Evolutionary conservation across 805 yeast genomes (phyloP).

Genomic region (Yamadazyma akitaensis): DNA sequence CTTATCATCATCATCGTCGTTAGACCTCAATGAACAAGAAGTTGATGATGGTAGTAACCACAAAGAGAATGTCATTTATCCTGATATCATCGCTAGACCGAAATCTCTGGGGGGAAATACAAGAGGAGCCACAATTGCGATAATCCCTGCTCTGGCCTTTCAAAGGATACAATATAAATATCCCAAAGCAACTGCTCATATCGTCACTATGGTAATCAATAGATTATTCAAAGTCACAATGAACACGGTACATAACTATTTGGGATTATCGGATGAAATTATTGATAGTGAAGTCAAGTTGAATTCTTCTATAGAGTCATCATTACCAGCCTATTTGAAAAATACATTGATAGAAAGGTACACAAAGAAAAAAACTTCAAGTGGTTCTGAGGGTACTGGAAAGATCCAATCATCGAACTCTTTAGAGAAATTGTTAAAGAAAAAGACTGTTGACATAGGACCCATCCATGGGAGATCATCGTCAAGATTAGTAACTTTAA

Average conservation of each 20-base stretch:
- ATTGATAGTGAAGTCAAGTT: slow-evolving; percentile 69
- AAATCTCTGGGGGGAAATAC: slow-evolving; percentile 18
- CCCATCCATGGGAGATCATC: slow-evolving; percentile 15
- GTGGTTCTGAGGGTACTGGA: neutral
- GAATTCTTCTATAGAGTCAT: slow-evolving; percentile 38
- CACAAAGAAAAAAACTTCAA: neutral
- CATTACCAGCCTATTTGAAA: slow-evolving; percentile 61
- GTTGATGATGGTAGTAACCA: neutral
- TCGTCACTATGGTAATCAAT: slow-evolving; percentile 87
- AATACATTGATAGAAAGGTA: slow-evolving; percentile 52
- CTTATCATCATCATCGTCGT: slow-evolving; percentile 11
- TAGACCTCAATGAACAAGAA: slow-evolving; percentile 8
- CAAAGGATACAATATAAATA: slow-evolving; percentile 64
- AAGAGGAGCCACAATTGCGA: slow-evolving; percentile 74
- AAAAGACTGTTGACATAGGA: slow-evolving; percentile 5
- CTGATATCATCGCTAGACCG: slow-evolving; percentile 69
- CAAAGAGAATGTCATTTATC: slow-evolving; percentile 13
- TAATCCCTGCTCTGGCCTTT: slow-evolving; percentile 85
- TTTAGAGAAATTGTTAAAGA: slow-evolving; percentile 6
- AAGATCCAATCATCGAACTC: slow-evolving; percentile 2
- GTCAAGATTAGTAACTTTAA: slow-evolving; percentile 44
- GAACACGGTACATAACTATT: slow-evolving; percentile 82
- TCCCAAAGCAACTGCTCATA: slow-evolving; percentile 90
- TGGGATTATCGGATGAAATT: slow-evolving; percentile 81
- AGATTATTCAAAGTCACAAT: slow-evolving; percentile 87